Conservation (phyloP, 169 alveolate genomes). For the Ichthyophthirius multifiliis region DNA sequence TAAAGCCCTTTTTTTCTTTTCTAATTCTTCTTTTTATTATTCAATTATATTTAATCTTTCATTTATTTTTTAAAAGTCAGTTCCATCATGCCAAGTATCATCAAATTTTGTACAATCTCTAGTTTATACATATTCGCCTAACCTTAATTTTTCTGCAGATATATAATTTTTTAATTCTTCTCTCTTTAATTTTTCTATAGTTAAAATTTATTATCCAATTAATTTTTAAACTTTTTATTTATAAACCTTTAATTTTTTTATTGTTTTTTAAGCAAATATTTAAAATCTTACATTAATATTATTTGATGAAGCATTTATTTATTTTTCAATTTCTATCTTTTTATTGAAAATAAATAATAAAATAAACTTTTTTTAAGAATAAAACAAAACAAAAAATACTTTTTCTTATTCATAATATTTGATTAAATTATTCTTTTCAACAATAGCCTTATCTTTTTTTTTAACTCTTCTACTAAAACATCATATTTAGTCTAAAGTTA, state of each 20-base stretch:
- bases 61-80: neutral
- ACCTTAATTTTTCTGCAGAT: neutral
- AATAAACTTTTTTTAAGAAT: neutral
- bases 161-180: neutral
- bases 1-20: neutral
- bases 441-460: neutral
- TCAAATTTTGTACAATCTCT: conserved; percentile 6
- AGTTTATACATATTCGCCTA: conserved; percentile 1
- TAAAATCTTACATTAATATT: neutral
- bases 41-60: neutral
- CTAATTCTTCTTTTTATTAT: neutral
- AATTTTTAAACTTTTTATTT: neutral
- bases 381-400: neutral
- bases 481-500: neutral
- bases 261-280: no score
- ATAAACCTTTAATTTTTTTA: neutral
- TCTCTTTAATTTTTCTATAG: neutral
- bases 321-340: neutral
- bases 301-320: neutral
- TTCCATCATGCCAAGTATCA: conserved; percentile 7
- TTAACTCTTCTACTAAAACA: neutral
- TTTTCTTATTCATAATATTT: neutral
- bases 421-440: neutral
- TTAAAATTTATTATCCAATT: neutral
- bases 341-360: neutral